Evolutionary conservation across 306 rosid species (phyloP).

Genomic region (Lathyrus sativus): DNA sequence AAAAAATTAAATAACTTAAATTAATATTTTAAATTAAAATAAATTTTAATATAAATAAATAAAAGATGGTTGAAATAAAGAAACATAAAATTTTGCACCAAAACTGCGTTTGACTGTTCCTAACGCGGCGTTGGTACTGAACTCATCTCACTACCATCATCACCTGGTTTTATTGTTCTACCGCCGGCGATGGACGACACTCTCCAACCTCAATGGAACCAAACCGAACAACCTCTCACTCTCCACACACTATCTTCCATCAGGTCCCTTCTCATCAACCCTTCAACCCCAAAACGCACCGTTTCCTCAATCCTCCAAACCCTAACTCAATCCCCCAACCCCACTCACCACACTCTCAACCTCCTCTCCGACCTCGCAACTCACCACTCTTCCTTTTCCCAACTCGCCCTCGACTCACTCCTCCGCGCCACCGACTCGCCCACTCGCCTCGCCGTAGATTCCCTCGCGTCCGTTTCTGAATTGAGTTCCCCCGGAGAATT

Average conservation of each 20-base stretch:
- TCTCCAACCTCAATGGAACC: not conserved
- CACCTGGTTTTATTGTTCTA: not conserved
- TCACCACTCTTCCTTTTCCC: slow-evolving; percentile 44
- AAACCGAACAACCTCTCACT: slow-evolving; percentile 40
- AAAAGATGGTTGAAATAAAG: too few relatives aligned
- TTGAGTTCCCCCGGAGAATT: not conserved
- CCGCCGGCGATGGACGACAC: slow-evolving; percentile 40
- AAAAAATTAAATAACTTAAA: too few relatives aligned
- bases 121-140: not conserved
- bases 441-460: slow-evolving; percentile 50
- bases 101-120: too few relatives aligned
- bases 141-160: not conserved
- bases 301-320: slow-evolving; percentile 50
- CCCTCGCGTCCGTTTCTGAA: slow-evolving; percentile 44
- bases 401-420: slow-evolving; percentile 42
- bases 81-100: too few relatives aligned
- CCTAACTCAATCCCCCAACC: slow-evolving; percentile 51
- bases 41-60: too few relatives aligned
- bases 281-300: slow-evolving; percentile 57
- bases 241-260: slow-evolving; percentile 50
- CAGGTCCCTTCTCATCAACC: slow-evolving; percentile 55
- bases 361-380: slow-evolving; percentile 60
- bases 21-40: too few relatives aligned
- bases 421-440: slow-evolving; percentile 34
- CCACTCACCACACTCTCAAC: slow-evolving; percentile 52